Conservation (phyloP, 305 asterid species). For the Fraxinus sp. region DNA sequence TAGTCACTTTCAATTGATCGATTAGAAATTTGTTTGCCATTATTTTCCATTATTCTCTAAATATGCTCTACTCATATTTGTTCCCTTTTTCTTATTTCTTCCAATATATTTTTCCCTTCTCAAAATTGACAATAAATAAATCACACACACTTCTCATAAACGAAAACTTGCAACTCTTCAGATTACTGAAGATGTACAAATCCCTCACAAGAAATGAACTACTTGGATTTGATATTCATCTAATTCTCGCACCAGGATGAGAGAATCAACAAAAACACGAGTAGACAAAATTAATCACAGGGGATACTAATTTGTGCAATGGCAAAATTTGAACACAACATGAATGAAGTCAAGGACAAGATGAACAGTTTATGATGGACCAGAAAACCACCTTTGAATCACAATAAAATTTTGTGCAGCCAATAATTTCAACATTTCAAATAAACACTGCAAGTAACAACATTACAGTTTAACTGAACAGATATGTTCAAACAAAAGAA, state of each 20-base stretch:
- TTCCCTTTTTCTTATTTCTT: background rate
- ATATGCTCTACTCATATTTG: background rate
- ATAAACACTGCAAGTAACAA: background rate
- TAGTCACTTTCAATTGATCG: too few species aligned
- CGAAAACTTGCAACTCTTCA: background rate
- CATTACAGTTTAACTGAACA: background rate
- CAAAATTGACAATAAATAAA: background rate
- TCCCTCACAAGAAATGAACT: background rate
- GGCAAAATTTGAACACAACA: background rate
- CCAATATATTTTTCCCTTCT: background rate
- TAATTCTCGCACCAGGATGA: background rate
- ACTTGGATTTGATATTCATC: background rate
- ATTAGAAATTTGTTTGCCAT: too few species aligned
- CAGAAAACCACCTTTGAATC: background rate
- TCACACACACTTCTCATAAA: background rate
- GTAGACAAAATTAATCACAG: background rate
- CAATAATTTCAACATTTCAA: background rate
- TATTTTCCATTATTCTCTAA: background rate
- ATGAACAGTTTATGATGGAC: background rate
- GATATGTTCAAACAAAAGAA: background rate
- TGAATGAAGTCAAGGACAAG: background rate
- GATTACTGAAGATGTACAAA: background rate
- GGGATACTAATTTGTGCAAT: background rate
- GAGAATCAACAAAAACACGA: background rate
- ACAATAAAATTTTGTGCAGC: background rate